Base-by-base conservation (phyloP, 2,329 filamentous ascomycete genomes). In the Pyrenophora seminiperda region DNA sequence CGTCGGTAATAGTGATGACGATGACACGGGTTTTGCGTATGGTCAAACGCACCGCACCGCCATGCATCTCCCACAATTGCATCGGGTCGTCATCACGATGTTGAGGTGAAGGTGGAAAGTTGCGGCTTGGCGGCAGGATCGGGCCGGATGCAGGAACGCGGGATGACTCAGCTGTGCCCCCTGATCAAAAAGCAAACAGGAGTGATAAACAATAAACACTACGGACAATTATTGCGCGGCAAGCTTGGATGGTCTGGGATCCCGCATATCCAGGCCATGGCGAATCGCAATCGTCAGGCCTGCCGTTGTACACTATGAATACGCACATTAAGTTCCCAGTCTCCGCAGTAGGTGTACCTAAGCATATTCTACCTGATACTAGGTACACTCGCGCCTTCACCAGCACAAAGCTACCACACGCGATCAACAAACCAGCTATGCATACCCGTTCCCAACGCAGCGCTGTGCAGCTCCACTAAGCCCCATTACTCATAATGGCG, bases 371-470 rank as follows among this genome's bases (percentile, higher is more conserved):
- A n/a, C n/a, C n/a, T n/a, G n/a, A n/a, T n/a, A n/a, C n/a, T n/a
- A n/a, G n/a, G n/a, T 11, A 27, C 13, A 11, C 30, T 19, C 29
- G n/a, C 29, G 22, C n/a, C 30, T 11, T 13, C 27, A n/a, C 34
- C 37, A 44, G 29, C 36, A 50, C n/a, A 48, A 17, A 14, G 38
- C n/a, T 22, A 22, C 14, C 29, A 33, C 14, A 27, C 10, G 18
- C 31, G 43, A 38, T 45, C 20, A 37, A 18, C 42, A 47, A 37
- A 24, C 24, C 39, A 46, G 15, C 17, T 41, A 42, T 46, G 47
- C 47, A 42, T 29, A 50, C 53, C 50, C 53, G 53, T 50, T 47
- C 53, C 50, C 46, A 32, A 47, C 29, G 15, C 40, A 47, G 53
- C 36, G n/a, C 50, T 41, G 55, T 58, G 53, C 55, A 19, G 40